Percentiles rank a stretch among this genome's conserved stretches.
Conservation (phyloP, 2,329 filamentous ascomycete species). For the Biscogniauxia marginata region DNA sequence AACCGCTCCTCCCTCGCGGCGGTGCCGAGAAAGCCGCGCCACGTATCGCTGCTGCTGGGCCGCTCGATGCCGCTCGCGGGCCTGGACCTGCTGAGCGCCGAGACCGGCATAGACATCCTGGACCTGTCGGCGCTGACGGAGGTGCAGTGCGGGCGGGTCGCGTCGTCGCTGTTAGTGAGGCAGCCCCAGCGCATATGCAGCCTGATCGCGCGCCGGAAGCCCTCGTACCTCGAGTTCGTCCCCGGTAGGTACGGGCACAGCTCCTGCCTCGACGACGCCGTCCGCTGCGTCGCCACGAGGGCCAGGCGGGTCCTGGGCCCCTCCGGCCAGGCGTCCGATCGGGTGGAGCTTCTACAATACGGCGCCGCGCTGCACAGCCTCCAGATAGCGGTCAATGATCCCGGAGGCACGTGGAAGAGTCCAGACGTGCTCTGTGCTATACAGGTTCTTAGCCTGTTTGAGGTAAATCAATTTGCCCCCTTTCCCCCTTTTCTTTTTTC, state of each 20-base stretch:
- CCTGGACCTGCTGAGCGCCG: slow-evolving; percentile 10
- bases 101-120: slow-evolving; percentile 14
- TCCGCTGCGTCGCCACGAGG: slow-evolving; percentile 15
- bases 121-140: slow-evolving; percentile 15
- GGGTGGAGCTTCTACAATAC: too few species aligned
- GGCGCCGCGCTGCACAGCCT: neutral
- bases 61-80: slow-evolving; percentile 15
- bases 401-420: too few species aligned
- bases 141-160: slow-evolving; percentile 12
- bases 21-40: too few species aligned
- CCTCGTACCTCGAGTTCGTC: slow-evolving; percentile 12
- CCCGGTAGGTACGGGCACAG: slow-evolving; percentile 11
- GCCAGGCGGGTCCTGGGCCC: slow-evolving; percentile 10
- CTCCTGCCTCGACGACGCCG: slow-evolving; percentile 12
- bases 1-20: too few species aligned
- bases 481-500: too few species aligned
- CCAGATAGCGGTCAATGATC: neutral
- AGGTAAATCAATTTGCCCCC: neutral
- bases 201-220: slow-evolving; percentile 9
- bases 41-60: too few species aligned
- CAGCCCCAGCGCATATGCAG: slow-evolving; percentile 3
- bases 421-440: neutral
- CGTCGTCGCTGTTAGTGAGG: slow-evolving; percentile 7
- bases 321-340: neutral
- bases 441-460: neutral